phyloP scores from a whole-genome alignment of 495 filamentous ascomycete genomes.

The Aspergillus diversus region DNA sequence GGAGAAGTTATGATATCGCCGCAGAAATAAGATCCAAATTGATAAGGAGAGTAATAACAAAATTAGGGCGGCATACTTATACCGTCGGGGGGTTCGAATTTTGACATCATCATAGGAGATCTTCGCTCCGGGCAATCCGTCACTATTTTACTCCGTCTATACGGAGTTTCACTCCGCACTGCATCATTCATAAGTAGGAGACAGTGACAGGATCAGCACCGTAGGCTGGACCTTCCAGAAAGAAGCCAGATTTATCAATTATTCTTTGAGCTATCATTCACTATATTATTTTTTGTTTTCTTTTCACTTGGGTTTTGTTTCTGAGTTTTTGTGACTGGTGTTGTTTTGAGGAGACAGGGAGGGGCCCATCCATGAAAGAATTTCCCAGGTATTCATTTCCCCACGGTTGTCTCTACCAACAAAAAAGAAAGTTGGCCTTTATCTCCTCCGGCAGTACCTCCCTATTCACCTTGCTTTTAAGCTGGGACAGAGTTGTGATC shows the following conservation, averaged over 20 bases:
- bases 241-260: background rate
- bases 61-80: background rate
- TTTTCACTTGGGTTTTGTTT: background rate
- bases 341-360: background rate
- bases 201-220: no score
- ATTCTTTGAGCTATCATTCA: background rate
- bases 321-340: background rate
- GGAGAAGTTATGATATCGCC: background rate
- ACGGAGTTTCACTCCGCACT: background rate
- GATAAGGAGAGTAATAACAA: background rate
- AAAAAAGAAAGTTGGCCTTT: background rate
- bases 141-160: constrained; percentile 2
- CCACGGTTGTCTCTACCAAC: no score
- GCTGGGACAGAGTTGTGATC: background rate
- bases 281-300: background rate
- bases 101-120: constrained; percentile 19
- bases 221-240: no score
- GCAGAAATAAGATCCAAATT: constrained; percentile 4
- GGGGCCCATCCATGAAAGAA: background rate
- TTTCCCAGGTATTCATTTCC: no score
- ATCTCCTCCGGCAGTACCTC: background rate
- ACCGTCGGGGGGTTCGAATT: background rate
- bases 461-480: no score
- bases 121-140: constrained; percentile 10
- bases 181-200: background rate